Evolutionary conservation across 345 rosid species (phyloP).

Genomic region (Salix koriyanagi): DNA sequence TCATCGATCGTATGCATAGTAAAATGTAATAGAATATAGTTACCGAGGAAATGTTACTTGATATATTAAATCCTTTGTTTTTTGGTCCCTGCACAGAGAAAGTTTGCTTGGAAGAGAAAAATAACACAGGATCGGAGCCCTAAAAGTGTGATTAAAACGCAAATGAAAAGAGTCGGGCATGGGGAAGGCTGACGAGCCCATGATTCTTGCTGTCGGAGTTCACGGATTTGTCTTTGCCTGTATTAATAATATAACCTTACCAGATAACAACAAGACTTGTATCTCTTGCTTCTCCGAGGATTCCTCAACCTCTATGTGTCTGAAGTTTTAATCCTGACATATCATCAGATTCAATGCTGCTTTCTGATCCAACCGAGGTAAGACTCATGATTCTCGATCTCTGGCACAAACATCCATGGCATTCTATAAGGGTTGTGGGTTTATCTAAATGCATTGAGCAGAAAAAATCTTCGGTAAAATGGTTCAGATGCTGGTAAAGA

Average conservation of each 20-base stretch:
- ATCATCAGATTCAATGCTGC: not conserved
- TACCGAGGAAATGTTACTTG: not conserved
- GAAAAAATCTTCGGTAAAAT: not conserved
- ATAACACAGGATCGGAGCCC: slow-evolving; percentile 3
- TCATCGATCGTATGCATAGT: not conserved
- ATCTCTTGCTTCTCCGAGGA: not conserved
- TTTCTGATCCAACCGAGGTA: not conserved
- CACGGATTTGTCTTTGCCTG: slow-evolving; percentile 35
- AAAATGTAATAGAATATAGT: not conserved
- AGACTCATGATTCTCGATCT: not conserved
- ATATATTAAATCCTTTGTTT: not conserved
- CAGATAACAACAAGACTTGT: slow-evolving; percentile 28
- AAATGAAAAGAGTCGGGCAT: not conserved
- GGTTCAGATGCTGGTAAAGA: no score
- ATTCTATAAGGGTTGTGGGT: not conserved
- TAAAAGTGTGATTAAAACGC: slow-evolving; percentile 4
- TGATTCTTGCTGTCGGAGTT: slow-evolving; percentile 44
- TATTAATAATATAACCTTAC: slow-evolving; percentile 20
- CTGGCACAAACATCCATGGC: not conserved
- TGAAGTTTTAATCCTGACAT: not conserved
- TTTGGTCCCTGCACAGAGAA: not conserved
- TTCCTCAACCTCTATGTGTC: not conserved
- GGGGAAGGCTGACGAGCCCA: slow-evolving; percentile 26
- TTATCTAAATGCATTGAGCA: not conserved
- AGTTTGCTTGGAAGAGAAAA: not conserved